phyloP scores from a whole-genome alignment of 2,329 filamentous ascomycete genomes.

The Fusarium abutilonis region DNA sequence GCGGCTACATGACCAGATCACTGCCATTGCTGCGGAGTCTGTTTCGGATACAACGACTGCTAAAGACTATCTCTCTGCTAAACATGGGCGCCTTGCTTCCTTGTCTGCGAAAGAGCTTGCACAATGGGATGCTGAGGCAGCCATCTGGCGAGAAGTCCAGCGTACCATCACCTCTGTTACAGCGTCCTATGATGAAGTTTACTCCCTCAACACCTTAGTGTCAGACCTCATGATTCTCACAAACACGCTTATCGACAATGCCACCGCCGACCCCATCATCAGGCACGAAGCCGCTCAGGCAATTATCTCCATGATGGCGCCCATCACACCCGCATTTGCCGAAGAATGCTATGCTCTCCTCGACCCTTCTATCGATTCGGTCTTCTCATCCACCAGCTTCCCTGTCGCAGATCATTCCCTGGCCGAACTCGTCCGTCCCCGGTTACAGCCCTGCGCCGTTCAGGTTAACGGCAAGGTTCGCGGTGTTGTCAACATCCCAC shows the following conservation, averaged over 20 bases:
- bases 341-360: constrained; percentile 82
- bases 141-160: constrained; percentile 74
- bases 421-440: constrained; percentile 59
- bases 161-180: constrained; percentile 73
- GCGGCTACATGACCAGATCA: constrained; percentile 70
- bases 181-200: constrained; percentile 73
- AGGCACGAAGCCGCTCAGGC: constrained; percentile 60
- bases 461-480: constrained; percentile 84
- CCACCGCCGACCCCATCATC: constrained; percentile 54
- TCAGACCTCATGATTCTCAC: constrained; percentile 86
- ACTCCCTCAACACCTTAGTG: constrained; percentile 83
- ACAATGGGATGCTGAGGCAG: constrained; percentile 58
- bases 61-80: constrained; percentile 53
- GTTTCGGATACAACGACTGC: constrained; percentile 28
- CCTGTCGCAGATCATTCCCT: constrained; percentile 64
- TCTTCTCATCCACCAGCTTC: constrained; percentile 64
- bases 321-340: constrained; percentile 80
- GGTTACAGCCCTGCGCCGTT: constrained; percentile 69
- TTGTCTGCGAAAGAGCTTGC: constrained; percentile 48
- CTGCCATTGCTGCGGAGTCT: constrained; percentile 33
- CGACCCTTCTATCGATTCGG: constrained; percentile 50
- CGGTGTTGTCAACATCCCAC: constrained; percentile 72
- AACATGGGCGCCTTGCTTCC: constrained; percentile 44
- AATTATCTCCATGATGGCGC: constrained; percentile 78
- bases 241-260: constrained; percentile 68